Base-by-base conservation (phyloP, 805 yeast genomes). In the Wickerhamiella parazyma region DNA sequence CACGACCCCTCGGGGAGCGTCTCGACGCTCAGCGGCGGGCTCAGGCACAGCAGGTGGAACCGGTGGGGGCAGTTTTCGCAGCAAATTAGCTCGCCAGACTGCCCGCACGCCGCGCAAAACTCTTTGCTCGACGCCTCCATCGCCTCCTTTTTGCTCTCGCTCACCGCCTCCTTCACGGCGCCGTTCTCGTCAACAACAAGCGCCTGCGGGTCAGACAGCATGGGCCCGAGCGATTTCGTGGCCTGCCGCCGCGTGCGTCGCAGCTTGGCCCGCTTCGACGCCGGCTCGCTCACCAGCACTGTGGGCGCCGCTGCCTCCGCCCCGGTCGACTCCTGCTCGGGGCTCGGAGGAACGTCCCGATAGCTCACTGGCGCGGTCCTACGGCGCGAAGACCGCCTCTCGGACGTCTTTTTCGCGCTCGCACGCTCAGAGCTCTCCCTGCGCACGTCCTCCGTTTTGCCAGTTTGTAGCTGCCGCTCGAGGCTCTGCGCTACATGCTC, bases 1-100 rank as follows among this genome's bases (percentile, higher is more conserved):
- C 98, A 89, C 48, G 76, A 80, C 29, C 81, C 95, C 38, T 80
- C 93, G 0, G 97, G 97, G 6, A 84, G 62, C 31, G 70, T 57
- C 41, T 72, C 69, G 34, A 80, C 85, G 51, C 80, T 84, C 26
- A 79, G 63, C 0, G 98, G 97, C 2, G 97, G 97, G 54, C 83
- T 80, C 48, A 89, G 73, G 59, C 98, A 89, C 4, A 82, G 69
- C 56, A 91, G 85, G 58, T 89, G 98, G 62, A 89, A 91, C 1
- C 95, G 82, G 53, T 71, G 71, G 0, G 96, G 95, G 61, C 98
- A 89, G 1, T 82, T 70, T 53, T 89, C 98, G 63, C 98, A 89
- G 62, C 97, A 91, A 19, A 89, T 67, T 53, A 89, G 86, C 21
- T 82, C 70, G 10, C 98, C 98, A 0, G 86, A 68, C 21, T 85